Base-by-base conservation (phyloP, 2,329 filamentous ascomycete species). In the Fusarium coffeatum region DNA sequence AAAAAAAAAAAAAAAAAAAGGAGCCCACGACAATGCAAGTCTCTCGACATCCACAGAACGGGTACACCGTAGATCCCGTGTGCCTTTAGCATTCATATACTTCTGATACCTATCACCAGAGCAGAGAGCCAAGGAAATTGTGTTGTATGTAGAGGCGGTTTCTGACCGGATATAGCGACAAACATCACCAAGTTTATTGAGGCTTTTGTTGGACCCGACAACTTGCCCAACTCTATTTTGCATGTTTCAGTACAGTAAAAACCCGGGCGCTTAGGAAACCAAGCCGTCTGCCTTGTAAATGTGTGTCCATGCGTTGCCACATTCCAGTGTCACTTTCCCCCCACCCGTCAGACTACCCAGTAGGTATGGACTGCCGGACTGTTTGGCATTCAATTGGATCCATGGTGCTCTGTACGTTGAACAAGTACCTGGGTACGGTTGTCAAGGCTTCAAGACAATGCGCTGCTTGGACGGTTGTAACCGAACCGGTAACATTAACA, bases 31-130 rank as follows among this genome's bases (percentile, higher is more conserved):
- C 56, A 64, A 68, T 68, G 63, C 61, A 67, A 67, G 66, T 57
- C 55, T 59, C 54, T 48, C 59, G 60, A 64, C 62, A 53, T 59
- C 53, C 34, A 58, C 32, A 40, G 53, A 71, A 68, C 55, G 67
- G 71, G 73, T 75, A 37, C 69, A 66, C 55, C 69, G 69, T 69
- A 71, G 73, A 75, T 75, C 72, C 61, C 57, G 48, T 60, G 50
- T 61, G 32, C 46, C 18, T n/a, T 40, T 20, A 15, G 30, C 16
- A 16, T 23, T 9, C 22, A 23, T 47, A 18, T 47, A 47, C 43
- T 46, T n/a, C 22, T 30, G 32, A n/a, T 49, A 22, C 20, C 30
- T 23, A 30, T 18, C 15, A 50, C 11, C 48, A 51, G 13, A 37
- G 23, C n/a, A 37, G 22, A 50, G 30, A 37, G 18, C 34, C 18